Base-by-base conservation (phyloP, 768 basidiomycete species). In the Serendipita vermifera region DNA sequence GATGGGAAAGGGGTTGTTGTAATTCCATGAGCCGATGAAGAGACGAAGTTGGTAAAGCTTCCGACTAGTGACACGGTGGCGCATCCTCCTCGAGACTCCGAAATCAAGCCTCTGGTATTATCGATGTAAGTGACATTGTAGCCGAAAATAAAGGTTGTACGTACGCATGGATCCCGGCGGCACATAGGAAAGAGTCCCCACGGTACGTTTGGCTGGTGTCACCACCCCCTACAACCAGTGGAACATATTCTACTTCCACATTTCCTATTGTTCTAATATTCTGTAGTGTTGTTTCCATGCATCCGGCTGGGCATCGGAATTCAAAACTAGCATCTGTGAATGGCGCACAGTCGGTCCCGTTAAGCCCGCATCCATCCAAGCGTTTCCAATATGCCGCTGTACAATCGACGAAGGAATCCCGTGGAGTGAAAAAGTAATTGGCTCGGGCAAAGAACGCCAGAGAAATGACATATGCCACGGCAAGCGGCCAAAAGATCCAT, bases 151-250 rank as follows among this genome's bases (percentile, higher is more conserved):
- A 53, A 11, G 17, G 27, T 22, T 54, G 60, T 3, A 75, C 78
- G 67, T 65, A 89, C 82, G 81, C 79, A 71, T 91, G 88, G 36
- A 82, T 73, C 36, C 87, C 89, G 38, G 89, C 81, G 38, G 86
- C 80, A 65, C 90, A 92, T 33, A 91, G 78, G 65, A 91, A 92
- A 56, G 76, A 81, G 65, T 92, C 90, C 1, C 81, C 87, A 63
- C 90, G 76, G 63, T 91, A 92, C 3, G 87, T 90, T 36, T 65
- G 64, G 43, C 80, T 73, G 0, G 59, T 59, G 68, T 89, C 87
- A 2, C 88, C 87, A 15, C 90, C 90, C n/a, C 90, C 89, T 1
- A 92, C 83, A 43, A 92, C 73, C 22, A 91, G 72, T 5, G 88
- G 87, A 20, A 78, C 75, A 61, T 79, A 86, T 41, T 77, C 78